Percentiles rank a stretch among this genome's conserved stretches.
These are phyloP conservation scores for Candida tammaniensis DNA, from an alignment of 805 yeast species.

Conservation along the genomic window DNA sequence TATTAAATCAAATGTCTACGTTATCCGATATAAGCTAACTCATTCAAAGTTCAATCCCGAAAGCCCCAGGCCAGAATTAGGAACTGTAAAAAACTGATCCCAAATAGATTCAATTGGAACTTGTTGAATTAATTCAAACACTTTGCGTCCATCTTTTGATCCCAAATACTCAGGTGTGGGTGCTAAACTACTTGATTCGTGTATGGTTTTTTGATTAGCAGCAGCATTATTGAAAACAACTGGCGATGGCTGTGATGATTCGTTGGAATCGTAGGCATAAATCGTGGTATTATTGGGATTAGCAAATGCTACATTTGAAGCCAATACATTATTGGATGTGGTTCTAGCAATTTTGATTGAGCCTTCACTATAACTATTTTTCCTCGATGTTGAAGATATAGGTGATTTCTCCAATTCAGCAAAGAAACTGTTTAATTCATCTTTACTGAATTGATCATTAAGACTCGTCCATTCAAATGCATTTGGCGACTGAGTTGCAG, in stretches of 20 bases:
- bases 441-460: conserved; percentile 5
- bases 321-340: no score
- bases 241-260: conserved; percentile 17
- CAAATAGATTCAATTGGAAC: conserved; percentile 65
- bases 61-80: not conserved
- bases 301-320: no score
- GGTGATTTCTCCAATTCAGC: conserved; percentile 15
- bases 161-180: no score
- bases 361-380: conserved; percentile 9
- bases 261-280: conserved; percentile 12
- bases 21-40: no score
- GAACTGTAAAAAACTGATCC: conserved; percentile 56
- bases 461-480: conserved; percentile 15
- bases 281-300: conserved; percentile 10
- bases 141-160: conserved; percentile 56
- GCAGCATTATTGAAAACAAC: conserved; percentile 8
- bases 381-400: conserved; percentile 11
- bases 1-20: conserved; percentile 1
- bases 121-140: conserved; percentile 60
- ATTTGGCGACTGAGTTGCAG: conserved; percentile 4
- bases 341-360: no score
- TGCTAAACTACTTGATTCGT: no score
- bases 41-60: conserved; percentile 1
- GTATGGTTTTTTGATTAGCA: not conserved
- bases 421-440: conserved; percentile 12